Evolutionary conservation across 2,329 filamentous ascomycete genomes (phyloP).

Genomic region (Hypomyces rosellus): DNA sequence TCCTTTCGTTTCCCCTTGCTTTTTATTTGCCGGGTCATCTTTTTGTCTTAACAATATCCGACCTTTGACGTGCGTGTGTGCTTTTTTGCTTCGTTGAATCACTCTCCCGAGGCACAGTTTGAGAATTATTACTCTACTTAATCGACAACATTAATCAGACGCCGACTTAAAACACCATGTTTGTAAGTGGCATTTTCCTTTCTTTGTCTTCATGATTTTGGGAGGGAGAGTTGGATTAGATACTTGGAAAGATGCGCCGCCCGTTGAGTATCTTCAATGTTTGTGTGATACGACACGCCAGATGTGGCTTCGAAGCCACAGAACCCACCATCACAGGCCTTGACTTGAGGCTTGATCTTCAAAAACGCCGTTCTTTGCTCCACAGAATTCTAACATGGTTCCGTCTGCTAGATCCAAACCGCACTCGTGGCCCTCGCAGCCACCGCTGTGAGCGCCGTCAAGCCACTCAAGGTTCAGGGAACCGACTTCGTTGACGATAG

Average conservation of each 20-base stretch:
- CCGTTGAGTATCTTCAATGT: too few species aligned
- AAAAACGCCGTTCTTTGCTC: neutral
- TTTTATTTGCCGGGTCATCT: neutral
- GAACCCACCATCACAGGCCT: neutral
- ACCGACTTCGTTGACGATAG: constrained; percentile 54
- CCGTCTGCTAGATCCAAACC: constrained; percentile 29
- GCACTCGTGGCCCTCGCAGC: constrained; percentile 48
- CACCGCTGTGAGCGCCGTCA: constrained; percentile 49
- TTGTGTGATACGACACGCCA: neutral
- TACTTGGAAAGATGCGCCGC: neutral
- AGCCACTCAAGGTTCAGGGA: constrained; percentile 49
- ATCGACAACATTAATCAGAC: constrained; percentile 5
- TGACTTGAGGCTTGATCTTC: too few species aligned
- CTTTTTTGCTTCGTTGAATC: too few species aligned
- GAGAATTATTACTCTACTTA: neutral
- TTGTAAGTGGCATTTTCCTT: constrained; percentile 6
- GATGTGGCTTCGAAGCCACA: too few species aligned
- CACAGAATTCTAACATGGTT: neutral
- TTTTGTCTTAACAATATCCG: neutral
- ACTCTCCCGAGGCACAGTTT: too few species aligned
- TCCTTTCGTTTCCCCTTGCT: neutral
- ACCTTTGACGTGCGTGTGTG: too few species aligned
- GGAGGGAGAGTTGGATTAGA: neutral
- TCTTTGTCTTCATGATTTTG: neutral
- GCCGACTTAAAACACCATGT: constrained; percentile 7